Evolutionary conservation across 371 early-diverging fungal genomes (phyloP).

Genomic region (Blakeslea trispora): DNA sequence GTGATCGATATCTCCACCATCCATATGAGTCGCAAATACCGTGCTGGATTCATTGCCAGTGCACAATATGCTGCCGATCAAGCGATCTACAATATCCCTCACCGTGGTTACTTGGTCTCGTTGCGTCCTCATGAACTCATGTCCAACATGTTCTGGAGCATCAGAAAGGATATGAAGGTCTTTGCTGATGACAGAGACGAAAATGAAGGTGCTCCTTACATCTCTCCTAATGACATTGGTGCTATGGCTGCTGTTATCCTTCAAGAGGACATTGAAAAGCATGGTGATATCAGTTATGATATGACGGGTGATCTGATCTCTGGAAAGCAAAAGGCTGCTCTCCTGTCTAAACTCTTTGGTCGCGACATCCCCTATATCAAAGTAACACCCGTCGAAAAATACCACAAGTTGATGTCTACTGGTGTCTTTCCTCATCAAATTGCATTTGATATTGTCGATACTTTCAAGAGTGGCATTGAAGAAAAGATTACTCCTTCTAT

Average conservation of each 20-base stretch:
- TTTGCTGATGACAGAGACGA: neutral
- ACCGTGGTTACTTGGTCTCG: conserved; percentile 10
- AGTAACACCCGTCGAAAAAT: neutral
- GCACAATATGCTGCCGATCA: conserved; percentile 25
- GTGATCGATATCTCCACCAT: conserved; percentile 29
- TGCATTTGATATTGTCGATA: neutral
- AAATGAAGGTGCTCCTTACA: neutral
- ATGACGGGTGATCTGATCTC: conserved; percentile 2
- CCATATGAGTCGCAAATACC: conserved; percentile 8
- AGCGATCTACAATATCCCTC: conserved; percentile 15
- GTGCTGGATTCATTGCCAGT: conserved; percentile 1
- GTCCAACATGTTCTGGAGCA: neutral
- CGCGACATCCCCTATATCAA: neutral
- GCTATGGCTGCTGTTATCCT: conserved; percentile 14
- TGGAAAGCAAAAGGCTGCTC: conserved; percentile 4
- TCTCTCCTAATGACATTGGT: conserved; percentile 19
- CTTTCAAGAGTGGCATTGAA: neutral
- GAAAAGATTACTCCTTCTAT: neutral
- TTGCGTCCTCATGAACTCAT: conserved; percentile 4
- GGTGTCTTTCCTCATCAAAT: neutral
- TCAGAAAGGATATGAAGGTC: neutral
- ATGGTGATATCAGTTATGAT: conserved; percentile 15
- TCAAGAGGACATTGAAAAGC: conserved; percentile 15
- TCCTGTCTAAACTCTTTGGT: conserved; percentile 10
- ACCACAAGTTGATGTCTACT: neutral